phyloP scores from a whole-genome alignment of 2,329 filamentous ascomycete species.

The Cladosporium sp. region DNA sequence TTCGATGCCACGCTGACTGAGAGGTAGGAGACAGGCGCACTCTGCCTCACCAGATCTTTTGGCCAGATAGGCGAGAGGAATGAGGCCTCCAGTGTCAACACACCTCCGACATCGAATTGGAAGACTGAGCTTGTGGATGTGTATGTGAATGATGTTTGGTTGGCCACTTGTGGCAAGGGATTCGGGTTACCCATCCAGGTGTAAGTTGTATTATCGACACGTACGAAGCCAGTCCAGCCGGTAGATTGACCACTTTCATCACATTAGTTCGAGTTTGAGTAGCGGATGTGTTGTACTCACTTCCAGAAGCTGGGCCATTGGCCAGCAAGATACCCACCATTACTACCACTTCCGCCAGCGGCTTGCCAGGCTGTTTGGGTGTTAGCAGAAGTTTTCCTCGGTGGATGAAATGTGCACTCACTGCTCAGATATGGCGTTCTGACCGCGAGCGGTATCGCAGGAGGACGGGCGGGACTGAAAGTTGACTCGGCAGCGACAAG shows the following conservation, averaged over 20 bases:
- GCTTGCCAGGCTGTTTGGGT: slow-evolving; percentile 24
- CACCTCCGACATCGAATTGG: slow-evolving; percentile 58
- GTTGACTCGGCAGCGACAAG: slow-evolving; percentile 41
- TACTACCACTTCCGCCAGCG: slow-evolving; percentile 55
- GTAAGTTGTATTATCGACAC: slow-evolving; percentile 60
- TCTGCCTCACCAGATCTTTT: slow-evolving; percentile 62
- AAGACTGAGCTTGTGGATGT: slow-evolving; percentile 70
- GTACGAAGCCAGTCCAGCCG: slow-evolving; percentile 66
- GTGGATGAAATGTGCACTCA: slow-evolving; percentile 34
- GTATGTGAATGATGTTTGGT: slow-evolving; percentile 63
- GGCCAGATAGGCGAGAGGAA: slow-evolving; percentile 69
- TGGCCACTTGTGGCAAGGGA: slow-evolving; percentile 43
- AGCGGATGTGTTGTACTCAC: slow-evolving; percentile 2
- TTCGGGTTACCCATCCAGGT: slow-evolving; percentile 63
- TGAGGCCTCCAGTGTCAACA: slow-evolving; percentile 61
- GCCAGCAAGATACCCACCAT: slow-evolving; percentile 64
- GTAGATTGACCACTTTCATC: slow-evolving; percentile 43
- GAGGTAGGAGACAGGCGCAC: slow-evolving; percentile 67
- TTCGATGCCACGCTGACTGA: slow-evolving; percentile 58
- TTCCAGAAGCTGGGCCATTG: slow-evolving; percentile 64
- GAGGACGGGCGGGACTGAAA: slow-evolving; percentile 62
- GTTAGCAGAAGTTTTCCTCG: not conserved
- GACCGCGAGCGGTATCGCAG: slow-evolving; percentile 68
- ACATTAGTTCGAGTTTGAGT: not conserved
- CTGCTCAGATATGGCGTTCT: slow-evolving; percentile 68